phyloP scores from a whole-genome alignment of 2,329 filamentous ascomycete genomes.

The Leptographium galeiforme region DNA sequence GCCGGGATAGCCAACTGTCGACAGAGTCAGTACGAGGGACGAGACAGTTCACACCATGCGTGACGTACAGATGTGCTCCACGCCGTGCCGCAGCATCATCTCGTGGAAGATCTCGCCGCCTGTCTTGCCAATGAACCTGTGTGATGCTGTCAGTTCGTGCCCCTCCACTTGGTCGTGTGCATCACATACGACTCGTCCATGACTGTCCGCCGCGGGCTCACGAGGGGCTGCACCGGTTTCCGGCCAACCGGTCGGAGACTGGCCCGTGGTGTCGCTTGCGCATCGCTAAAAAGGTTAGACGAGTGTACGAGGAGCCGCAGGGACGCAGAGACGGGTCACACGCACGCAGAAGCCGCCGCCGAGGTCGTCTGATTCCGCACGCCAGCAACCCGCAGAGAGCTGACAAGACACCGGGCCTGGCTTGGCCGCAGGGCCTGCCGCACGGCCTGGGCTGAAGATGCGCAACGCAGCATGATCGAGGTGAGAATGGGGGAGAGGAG shows the following conservation, averaged over 20 bases:
- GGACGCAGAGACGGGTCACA: not conserved
- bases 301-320: not conserved
- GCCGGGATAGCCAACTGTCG: constrained; percentile 74
- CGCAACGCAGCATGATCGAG: constrained; percentile 1
- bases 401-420: not conserved
- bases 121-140: constrained; percentile 80
- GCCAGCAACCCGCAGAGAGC: not conserved
- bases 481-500: not conserved
- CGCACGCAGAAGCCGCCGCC: not conserved
- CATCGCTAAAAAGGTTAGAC: constrained; percentile 25
- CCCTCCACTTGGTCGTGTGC: not conserved
- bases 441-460: not conserved
- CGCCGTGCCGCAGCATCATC: constrained; percentile 89
- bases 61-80: constrained; percentile 84
- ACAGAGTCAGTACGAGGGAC: not conserved
- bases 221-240: constrained; percentile 57
- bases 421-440: not conserved
- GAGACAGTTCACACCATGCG: not conserved
- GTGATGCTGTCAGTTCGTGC: constrained; percentile 5
- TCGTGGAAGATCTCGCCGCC: constrained; percentile 97
- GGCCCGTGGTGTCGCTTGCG: constrained; percentile 48
- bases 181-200: constrained; percentile 68
- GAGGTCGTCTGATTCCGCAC: not conserved
- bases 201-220: constrained; percentile 43
- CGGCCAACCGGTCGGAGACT: constrained; percentile 39